A percentile compares a stretch with the other conserved stretches of the same genome.
Evolutionary conservation across 345 rosid genomes (phyloP).

Genomic region (Theobroma cacao): DNA sequence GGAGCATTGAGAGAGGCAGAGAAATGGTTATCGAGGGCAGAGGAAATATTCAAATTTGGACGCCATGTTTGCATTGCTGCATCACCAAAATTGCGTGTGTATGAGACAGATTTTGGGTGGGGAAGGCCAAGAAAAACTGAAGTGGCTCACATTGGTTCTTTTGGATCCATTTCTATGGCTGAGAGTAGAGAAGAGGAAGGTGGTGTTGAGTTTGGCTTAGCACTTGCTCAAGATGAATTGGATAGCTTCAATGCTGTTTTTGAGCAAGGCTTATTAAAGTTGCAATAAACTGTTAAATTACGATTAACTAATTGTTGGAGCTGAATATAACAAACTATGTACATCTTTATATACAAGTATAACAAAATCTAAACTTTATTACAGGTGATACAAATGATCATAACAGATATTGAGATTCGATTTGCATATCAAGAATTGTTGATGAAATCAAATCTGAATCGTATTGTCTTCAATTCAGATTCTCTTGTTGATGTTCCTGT

Average conservation of each 20-base stretch:
- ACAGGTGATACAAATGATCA: too few relatives aligned
- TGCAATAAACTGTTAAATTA: background rate
- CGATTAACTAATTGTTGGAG: background rate
- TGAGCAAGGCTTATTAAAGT: background rate
- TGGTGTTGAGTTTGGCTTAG: conserved; percentile 35
- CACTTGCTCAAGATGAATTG: conserved; percentile 17
- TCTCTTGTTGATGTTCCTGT: too few relatives aligned
- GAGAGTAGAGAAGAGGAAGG: conserved; percentile 33
- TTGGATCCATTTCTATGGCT: conserved; percentile 16
- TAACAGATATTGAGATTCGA: too few relatives aligned
- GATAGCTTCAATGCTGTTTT: conserved; percentile 17
- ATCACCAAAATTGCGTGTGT: conserved; percentile 33
- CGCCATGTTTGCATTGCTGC: background rate
- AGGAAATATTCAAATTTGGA: conserved; percentile 16
- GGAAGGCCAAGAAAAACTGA: conserved; percentile 43
- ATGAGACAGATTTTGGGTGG: conserved; percentile 46
- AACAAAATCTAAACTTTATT: too few relatives aligned
- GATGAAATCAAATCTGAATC: too few relatives aligned
- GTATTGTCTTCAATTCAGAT: too few relatives aligned
- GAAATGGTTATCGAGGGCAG: conserved; percentile 31
- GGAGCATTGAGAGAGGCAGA: conserved; percentile 28
- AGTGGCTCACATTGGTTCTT: conserved; percentile 30
- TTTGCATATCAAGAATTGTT: too few relatives aligned
- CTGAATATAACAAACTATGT: too few relatives aligned
- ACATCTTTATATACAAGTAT: too few relatives aligned